Evolutionary conservation across 306 rosid species (phyloP).

Genomic region (Biancaea sappan): DNA sequence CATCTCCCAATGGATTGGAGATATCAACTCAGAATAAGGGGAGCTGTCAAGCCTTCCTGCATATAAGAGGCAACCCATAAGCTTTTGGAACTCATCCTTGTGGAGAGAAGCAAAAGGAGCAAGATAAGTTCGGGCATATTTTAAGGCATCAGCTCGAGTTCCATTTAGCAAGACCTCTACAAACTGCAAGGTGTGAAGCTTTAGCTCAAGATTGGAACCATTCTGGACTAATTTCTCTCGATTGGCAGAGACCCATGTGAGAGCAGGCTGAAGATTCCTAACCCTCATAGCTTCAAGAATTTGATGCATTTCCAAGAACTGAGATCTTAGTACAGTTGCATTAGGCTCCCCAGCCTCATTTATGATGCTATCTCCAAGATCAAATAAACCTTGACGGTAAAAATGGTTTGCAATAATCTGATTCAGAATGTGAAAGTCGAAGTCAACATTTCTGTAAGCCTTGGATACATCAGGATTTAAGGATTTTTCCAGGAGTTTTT

Average conservation of each 20-base stretch:
- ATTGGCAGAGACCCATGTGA: conserved; percentile 65
- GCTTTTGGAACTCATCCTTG: conserved; percentile 79
- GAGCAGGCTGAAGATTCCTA: conserved; percentile 80
- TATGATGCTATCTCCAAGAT: conserved; percentile 72
- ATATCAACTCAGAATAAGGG: conserved; percentile 71
- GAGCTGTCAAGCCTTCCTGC: conserved; percentile 65
- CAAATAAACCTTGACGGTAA: conserved; percentile 69
- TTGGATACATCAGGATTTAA: conserved; percentile 78
- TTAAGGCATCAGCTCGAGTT: conserved; percentile 60
- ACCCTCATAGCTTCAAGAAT: conserved; percentile 65
- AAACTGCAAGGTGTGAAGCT: conserved; percentile 73
- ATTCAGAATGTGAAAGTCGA: conserved; percentile 65
- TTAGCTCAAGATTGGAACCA: conserved; percentile 69
- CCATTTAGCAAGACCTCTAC: conserved; percentile 67
- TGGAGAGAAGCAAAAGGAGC: conserved; percentile 64
- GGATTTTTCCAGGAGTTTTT: conserved; percentile 60
- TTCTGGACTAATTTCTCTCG: conserved; percentile 53
- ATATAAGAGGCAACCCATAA: conserved; percentile 80
- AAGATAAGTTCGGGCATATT: conserved; percentile 66
- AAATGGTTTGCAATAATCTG: conserved; percentile 76
- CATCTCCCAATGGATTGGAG: conserved; percentile 68
- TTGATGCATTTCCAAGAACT: conserved; percentile 71
- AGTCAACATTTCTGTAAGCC: conserved; percentile 80
- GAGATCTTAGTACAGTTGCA: conserved; percentile 53
- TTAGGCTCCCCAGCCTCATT: conserved; percentile 73